These are phyloP conservation scores for Fragosphaeria purpurea DNA, from an alignment of 2,329 filamentous ascomycete species.

Conservation along the genomic window DNA sequence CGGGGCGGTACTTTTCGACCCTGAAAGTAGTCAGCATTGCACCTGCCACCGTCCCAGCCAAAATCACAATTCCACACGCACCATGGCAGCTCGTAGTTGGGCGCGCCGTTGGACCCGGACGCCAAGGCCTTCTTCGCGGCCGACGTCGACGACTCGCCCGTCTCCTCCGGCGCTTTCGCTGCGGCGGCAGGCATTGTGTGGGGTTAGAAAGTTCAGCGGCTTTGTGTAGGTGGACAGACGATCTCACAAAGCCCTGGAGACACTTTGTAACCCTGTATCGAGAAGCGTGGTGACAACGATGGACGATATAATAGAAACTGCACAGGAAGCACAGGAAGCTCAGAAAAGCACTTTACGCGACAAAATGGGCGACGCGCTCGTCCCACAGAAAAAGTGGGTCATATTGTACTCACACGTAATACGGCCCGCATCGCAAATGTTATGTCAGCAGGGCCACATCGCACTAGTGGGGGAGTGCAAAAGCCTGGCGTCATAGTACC, in stretches of 20 bases:
- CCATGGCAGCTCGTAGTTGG: conserved; percentile 72
- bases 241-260: too few species aligned
- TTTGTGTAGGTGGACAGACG: too few species aligned
- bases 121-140: conserved; percentile 46
- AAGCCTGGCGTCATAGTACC: too few species aligned
- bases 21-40: conserved; percentile 32
- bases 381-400: too few species aligned
- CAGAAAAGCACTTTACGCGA: conserved; percentile 6
- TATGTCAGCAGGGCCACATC: too few species aligned
- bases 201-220: background rate
- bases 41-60: background rate
- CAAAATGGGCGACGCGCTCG: background rate
- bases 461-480: too few species aligned
- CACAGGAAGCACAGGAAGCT: background rate
- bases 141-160: conserved; percentile 51
- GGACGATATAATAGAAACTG: too few species aligned
- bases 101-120: conserved; percentile 36
- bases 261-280: too few species aligned
- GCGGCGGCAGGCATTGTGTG: conserved; percentile 13
- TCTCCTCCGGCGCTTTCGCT: conserved; percentile 35
- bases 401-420: too few species aligned
- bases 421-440: too few species aligned
- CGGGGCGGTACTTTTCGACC: conserved; percentile 96
- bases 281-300: too few species aligned
- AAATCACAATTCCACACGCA: conserved; percentile 21